Evolutionary conservation across 1,284 basidiomycete species (phyloP).

Genomic region (Pseudozyma sp.): DNA sequence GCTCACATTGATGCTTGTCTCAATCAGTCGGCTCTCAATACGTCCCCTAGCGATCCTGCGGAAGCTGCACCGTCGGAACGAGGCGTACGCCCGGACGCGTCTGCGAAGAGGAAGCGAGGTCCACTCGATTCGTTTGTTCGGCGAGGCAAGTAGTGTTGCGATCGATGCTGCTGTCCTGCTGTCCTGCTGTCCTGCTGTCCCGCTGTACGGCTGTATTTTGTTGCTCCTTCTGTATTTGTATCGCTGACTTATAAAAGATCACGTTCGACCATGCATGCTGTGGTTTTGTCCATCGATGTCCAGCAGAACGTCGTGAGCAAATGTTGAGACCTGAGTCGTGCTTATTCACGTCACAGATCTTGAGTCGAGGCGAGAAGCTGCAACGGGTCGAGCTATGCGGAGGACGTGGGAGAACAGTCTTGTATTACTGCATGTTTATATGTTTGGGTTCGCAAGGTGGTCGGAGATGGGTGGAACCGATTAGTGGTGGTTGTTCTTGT

Average conservation of each 20-base stretch:
- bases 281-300: too few species aligned
- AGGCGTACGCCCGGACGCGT: neutral
- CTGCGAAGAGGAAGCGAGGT: conserved; percentile 26
- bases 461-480: neutral
- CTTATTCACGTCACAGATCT: too few species aligned
- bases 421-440: neutral
- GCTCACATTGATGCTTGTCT: conserved; percentile 52
- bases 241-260: too few species aligned
- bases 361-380: too few species aligned
- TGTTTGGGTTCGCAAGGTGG: neutral
- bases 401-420: neutral
- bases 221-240: too few species aligned
- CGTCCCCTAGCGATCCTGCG: neutral
- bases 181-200: neutral
- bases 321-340: too few species aligned
- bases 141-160: neutral
- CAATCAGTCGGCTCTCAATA: conserved; percentile 10
- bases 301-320: too few species aligned
- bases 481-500: conserved; percentile 61
- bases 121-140: conserved; percentile 43
- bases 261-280: too few species aligned
- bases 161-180: neutral
- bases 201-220: neutral
- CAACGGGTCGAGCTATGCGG: neutral
- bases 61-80: neutral